phyloP scores from a whole-genome alignment of 73 alveolate species.

The Paraurostyla sp. region DNA sequence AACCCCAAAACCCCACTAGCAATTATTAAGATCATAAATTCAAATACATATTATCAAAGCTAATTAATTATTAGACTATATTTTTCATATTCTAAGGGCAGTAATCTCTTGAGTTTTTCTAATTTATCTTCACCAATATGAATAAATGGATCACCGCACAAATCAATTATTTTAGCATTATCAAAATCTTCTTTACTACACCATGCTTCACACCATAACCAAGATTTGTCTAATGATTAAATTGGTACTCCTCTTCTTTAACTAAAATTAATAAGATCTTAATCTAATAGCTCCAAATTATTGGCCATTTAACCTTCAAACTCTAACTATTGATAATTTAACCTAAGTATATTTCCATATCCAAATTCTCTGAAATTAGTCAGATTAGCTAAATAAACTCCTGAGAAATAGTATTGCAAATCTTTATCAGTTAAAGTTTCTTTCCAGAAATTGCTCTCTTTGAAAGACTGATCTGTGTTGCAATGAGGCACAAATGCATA shows the following conservation, averaged over 20 bases:
- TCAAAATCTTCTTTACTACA: not conserved
- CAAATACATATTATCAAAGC: not conserved
- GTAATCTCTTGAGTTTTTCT: not conserved
- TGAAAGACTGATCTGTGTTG: not conserved
- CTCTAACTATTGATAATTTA: slow-evolving; percentile 32
- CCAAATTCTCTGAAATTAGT: not conserved
- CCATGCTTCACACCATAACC: slow-evolving; percentile 65
- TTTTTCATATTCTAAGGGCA: not conserved
- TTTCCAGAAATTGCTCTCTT: not conserved
- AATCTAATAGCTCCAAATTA: slow-evolving; percentile 21
- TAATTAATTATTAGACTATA: not conserved
- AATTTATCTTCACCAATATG: not conserved
- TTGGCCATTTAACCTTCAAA: not conserved
- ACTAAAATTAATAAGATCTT: slow-evolving; percentile 22
- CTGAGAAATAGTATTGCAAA: slow-evolving; percentile 31
- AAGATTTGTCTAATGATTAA: not conserved
- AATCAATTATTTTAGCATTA: slow-evolving; percentile 10
- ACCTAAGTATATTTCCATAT: not conserved
- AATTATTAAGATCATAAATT: not conserved
- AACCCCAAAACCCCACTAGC: slow-evolving; percentile 16
- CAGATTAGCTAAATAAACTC: not conserved
- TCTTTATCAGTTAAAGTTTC: not conserved
- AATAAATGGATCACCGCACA: slow-evolving; percentile 39
- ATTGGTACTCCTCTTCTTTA: slow-evolving; percentile 25
- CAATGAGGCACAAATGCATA: slow-evolving; percentile 54